These are phyloP conservation scores for Russula griseocarnosa DNA, from an alignment of 768 basidiomycete genomes.

Conservation along the genomic window DNA sequence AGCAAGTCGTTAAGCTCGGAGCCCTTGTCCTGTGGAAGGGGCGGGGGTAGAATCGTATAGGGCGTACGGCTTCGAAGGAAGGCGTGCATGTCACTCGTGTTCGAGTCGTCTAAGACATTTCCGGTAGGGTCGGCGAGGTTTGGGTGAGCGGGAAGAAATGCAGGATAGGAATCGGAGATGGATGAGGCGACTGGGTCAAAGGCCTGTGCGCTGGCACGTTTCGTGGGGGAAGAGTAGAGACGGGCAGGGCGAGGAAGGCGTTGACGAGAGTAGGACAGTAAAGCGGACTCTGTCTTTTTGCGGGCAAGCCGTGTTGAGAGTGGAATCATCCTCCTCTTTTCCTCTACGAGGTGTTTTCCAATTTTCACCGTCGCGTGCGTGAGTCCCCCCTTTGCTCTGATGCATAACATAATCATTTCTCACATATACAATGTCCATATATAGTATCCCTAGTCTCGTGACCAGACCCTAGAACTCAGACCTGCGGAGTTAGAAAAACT, in stretches of 20 bases:
- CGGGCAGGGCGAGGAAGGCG: slow-evolving; percentile 64
- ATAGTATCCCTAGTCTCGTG: no score
- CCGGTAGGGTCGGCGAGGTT: neutral
- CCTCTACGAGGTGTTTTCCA: no score
- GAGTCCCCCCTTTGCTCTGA: neutral
- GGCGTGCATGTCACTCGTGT: slow-evolving; percentile 41
- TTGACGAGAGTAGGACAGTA: slow-evolving; percentile 60
- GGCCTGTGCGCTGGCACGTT: slow-evolving; percentile 51
- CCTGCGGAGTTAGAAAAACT: no score
- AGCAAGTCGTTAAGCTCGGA: slow-evolving; percentile 46
- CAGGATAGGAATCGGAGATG: slow-evolving; percentile 39
- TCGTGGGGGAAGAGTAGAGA: slow-evolving; percentile 64
- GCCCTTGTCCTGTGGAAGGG: slow-evolving; percentile 49
- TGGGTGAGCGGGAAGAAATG: slow-evolving; percentile 38
- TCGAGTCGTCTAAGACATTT: slow-evolving; percentile 20
- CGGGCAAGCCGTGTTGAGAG: slow-evolving; percentile 30
- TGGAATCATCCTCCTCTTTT: slow-evolving; percentile 32
- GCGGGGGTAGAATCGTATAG: slow-evolving; percentile 62
- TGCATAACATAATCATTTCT: slow-evolving; percentile 13
- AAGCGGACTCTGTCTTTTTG: slow-evolving; percentile 39
- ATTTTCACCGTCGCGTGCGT: slow-evolving; percentile 3
- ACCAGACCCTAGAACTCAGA: no score
- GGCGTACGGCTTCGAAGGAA: slow-evolving; percentile 48
- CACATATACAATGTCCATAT: neutral
- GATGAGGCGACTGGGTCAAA: slow-evolving; percentile 40